Evolutionary conservation across 495 filamentous ascomycete genomes (phyloP).

Genomic region (Lichina pygmaea): DNA sequence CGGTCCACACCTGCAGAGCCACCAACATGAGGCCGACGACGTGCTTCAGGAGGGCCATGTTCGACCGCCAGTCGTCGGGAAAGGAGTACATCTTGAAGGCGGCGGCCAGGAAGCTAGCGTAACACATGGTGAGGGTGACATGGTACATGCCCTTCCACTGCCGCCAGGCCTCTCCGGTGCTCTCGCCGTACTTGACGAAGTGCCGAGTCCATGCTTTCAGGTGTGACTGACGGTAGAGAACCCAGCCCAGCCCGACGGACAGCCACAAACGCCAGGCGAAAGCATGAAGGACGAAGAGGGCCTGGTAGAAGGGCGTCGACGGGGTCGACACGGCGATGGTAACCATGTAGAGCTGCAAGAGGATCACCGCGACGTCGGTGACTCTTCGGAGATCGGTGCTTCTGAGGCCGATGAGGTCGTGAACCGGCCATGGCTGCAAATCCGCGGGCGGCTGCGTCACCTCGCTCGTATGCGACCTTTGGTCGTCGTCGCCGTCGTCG

Average conservation of each 20-base stretch:
- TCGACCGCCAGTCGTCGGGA: constrained; percentile 63
- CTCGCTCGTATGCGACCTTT: constrained; percentile 3
- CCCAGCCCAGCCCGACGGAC: constrained; percentile 60
- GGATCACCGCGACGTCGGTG: constrained; percentile 52
- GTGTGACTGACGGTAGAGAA: constrained; percentile 64
- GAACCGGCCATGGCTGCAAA: constrained; percentile 33
- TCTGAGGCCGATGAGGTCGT: constrained; percentile 51
- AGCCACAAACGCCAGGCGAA: constrained; percentile 76
- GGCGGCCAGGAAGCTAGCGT: constrained; percentile 67
- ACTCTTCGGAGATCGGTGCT: constrained; percentile 74
- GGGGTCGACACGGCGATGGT: constrained; percentile 50
- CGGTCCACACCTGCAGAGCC: constrained; percentile 77
- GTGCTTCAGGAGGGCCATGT: constrained; percentile 61
- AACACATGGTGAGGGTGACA: constrained; percentile 68
- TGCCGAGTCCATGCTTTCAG: constrained; percentile 86
- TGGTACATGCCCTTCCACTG: constrained; percentile 97
- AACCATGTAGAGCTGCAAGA: constrained; percentile 48
- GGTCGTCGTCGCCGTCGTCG: constrained; percentile 14
- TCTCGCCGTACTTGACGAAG: constrained; percentile 90
- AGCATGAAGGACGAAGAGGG: constrained; percentile 59
- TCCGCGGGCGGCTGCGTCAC: constrained; percentile 9
- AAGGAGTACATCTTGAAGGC: constrained; percentile 88
- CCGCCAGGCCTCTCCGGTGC: constrained; percentile 70
- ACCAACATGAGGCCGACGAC: constrained; percentile 59
- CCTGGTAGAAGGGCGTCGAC: constrained; percentile 41